Evolutionary conservation across 495 filamentous ascomycete species (phyloP).

Genomic region (Penicillium coffeae): DNA sequence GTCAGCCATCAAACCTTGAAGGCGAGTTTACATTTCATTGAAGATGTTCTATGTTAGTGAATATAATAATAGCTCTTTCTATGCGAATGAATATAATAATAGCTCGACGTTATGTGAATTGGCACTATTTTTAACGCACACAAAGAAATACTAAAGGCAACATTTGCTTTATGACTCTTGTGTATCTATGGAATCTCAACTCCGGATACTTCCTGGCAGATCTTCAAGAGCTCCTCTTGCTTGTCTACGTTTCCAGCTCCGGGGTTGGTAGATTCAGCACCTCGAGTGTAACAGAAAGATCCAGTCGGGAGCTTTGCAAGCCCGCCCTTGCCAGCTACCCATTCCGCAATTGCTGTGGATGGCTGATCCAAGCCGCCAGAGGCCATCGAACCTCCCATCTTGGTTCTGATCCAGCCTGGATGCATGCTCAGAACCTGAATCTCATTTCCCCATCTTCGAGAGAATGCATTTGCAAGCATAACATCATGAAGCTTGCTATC

Average conservation of each 20-base stretch:
- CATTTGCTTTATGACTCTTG: no score
- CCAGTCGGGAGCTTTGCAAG: constrained; percentile 24
- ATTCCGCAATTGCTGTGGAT: constrained; percentile 41
- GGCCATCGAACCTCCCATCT: constrained; percentile 54
- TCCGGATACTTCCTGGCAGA: constrained; percentile 31
- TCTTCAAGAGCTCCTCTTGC: constrained; percentile 29
- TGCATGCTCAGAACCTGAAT: constrained; percentile 49
- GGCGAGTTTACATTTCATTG: no score
- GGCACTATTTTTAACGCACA: no score
- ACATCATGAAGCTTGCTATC: constrained; percentile 54
- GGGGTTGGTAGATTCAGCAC: constrained; percentile 20
- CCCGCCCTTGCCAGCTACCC: constrained; percentile 35
- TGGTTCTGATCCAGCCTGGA: constrained; percentile 62
- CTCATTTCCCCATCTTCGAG: constrained; percentile 44
- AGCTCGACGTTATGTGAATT: no score
- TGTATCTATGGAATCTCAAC: constrained; percentile 12
- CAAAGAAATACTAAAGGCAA: no score
- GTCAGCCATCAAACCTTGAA: no score
- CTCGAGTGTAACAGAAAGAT: constrained; percentile 24
- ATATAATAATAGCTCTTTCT: no score
- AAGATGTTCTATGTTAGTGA: no score
- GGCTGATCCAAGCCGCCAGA: constrained; percentile 44
- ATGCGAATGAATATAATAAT: no score
- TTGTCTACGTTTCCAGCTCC: constrained; percentile 27
- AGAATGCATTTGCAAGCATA: constrained; percentile 52